Percentiles rank a stretch among this genome's conserved stretches.
Evolutionary conservation across 2,329 filamentous ascomycete species (phyloP).

Genomic region (Cladosporium sp.): DNA sequence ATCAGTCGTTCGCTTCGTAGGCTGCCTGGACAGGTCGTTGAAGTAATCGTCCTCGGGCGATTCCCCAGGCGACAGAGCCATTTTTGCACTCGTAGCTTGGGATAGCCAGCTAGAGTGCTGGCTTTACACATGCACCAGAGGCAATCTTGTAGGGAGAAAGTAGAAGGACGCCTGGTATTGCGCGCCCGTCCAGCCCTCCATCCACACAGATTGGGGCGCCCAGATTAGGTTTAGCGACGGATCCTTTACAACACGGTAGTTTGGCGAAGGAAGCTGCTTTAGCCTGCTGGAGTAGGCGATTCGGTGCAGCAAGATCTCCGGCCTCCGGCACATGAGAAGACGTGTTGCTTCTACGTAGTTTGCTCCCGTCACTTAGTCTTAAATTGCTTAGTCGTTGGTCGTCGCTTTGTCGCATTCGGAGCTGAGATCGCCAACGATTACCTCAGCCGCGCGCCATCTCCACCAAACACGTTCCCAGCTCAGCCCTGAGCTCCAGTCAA

Average conservation of each 20-base stretch:
- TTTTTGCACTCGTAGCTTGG: neutral
- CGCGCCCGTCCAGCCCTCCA: neutral
- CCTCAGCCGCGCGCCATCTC: too few relatives aligned
- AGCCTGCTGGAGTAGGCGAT: neutral
- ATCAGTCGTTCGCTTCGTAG: slow-evolving; percentile 15
- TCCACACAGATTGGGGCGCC: neutral
- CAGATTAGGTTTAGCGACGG: neutral
- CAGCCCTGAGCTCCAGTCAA: too few relatives aligned
- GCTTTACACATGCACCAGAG: neutral
- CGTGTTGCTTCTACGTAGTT: too few relatives aligned
- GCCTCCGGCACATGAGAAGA: too few relatives aligned
- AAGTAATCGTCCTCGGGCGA: slow-evolving; percentile 45
- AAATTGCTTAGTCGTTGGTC: too few relatives aligned
- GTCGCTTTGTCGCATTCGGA: too few relatives aligned
- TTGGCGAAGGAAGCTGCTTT: neutral
- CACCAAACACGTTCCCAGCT: too few relatives aligned
- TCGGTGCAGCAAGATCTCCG: too few relatives aligned
- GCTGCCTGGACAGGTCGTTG: slow-evolving; percentile 52
- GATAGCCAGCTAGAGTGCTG: neutral
- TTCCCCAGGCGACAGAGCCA: slow-evolving; percentile 13
- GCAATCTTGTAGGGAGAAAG: neutral
- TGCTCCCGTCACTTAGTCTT: too few relatives aligned
- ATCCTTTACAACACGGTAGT: neutral
- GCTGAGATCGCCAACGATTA: too few relatives aligned
- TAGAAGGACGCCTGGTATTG: neutral